Percentiles rank a stretch among this genome's conserved stretches.
These are phyloP conservation scores for Gaertneriomyces sp. DNA, from an alignment of 192 early-diverging fungal genomes.

Conservation along the genomic window DNA sequence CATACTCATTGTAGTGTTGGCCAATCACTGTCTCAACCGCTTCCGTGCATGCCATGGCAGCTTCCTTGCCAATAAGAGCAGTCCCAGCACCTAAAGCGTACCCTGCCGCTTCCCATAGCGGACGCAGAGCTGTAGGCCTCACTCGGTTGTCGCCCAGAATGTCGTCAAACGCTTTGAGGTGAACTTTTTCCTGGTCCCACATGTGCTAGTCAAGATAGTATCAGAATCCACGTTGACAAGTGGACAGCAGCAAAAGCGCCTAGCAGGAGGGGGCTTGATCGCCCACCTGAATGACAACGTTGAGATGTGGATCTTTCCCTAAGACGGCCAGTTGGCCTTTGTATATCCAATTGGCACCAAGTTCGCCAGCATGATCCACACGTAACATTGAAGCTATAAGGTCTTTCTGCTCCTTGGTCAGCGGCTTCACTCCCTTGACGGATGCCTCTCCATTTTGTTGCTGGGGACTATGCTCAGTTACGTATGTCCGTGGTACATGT, in stretches of 20 bases:
- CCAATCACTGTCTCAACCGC: constrained; percentile 97
- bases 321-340: constrained; percentile 87
- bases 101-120: constrained; percentile 83
- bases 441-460: too few relatives aligned
- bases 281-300: constrained; percentile 64
- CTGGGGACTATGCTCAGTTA: too few relatives aligned
- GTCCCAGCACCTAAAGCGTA: constrained; percentile 81
- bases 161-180: constrained; percentile 75
- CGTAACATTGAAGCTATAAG: constrained; percentile 66
- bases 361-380: constrained; percentile 96
- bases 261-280: not conserved
- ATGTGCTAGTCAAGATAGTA: constrained; percentile 62
- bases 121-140: constrained; percentile 79
- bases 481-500: too few relatives aligned
- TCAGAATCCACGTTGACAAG: not conserved
- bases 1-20: constrained; percentile 89
- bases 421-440: not conserved
- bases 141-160: constrained; percentile 73
- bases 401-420: constrained; percentile 20
- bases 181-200: constrained; percentile 91
- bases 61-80: constrained; percentile 86
- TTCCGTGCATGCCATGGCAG: constrained; percentile 98
- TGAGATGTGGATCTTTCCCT: constrained; percentile 61
- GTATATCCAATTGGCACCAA: constrained; percentile 94
- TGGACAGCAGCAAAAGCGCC: not conserved